These are phyloP conservation scores for Diaporthe ampelina DNA, from an alignment of 2,329 filamentous ascomycete species.

Conservation along the genomic window DNA sequence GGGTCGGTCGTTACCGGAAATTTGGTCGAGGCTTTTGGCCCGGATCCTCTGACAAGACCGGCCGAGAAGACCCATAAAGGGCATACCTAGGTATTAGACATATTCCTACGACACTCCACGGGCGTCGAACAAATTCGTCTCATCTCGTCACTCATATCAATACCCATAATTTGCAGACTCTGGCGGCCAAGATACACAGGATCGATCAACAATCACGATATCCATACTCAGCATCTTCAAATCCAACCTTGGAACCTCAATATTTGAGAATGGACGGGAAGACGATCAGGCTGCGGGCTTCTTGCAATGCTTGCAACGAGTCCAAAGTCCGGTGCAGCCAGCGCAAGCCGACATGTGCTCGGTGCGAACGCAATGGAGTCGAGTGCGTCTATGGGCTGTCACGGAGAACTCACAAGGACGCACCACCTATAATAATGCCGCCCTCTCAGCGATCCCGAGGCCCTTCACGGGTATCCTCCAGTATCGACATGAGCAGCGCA, in stretches of 20 bases:
- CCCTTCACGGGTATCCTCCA: not conserved
- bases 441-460: slow-evolving; percentile 16
- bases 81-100: not conserved
- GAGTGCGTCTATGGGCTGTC: slow-evolving; percentile 30
- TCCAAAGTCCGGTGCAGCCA: slow-evolving; percentile 37
- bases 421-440: slow-evolving; percentile 27
- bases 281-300: slow-evolving; percentile 23
- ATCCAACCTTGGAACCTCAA: not conserved
- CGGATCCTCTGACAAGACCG: not conserved
- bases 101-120: not conserved
- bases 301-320: slow-evolving; percentile 37
- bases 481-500: not conserved
- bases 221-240: not conserved
- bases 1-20: not conserved
- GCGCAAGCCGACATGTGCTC: slow-evolving; percentile 21
- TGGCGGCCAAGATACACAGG: not conserved
- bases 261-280: slow-evolving; percentile 7
- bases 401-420: slow-evolving; percentile 29
- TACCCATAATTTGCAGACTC: not conserved
- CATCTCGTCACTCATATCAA: not conserved
- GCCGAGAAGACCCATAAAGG: slow-evolving; percentile 1
- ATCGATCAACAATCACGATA: not conserved
- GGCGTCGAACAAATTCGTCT: not conserved
- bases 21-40: not conserved
- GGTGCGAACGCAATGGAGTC: slow-evolving; percentile 16